Percentiles rank a stretch among this genome's conserved stretches.
Evolutionary conservation across 495 filamentous ascomycete species (phyloP).

Genomic region (Staphylotrichum tortipilum): DNA sequence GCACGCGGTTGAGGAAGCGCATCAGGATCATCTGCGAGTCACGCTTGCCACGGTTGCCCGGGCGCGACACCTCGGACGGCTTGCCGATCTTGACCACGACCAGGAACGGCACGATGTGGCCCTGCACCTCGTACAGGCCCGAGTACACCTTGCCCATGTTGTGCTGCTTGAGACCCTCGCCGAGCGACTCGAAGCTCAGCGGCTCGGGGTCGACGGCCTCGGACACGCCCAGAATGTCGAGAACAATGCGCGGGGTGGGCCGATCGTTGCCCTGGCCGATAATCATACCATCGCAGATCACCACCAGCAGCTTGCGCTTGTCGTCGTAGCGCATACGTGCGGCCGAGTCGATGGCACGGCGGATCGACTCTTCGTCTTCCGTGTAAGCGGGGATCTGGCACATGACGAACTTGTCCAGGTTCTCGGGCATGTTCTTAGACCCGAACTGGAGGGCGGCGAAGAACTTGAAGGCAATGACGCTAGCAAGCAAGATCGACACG

Average conservation of each 20-base stretch:
- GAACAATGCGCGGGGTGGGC: slow-evolving; percentile 88
- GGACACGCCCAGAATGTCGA: slow-evolving; percentile 92
- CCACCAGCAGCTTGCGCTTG: slow-evolving; percentile 89
- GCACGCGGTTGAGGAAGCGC: slow-evolving; percentile 96
- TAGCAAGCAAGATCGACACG: slow-evolving; percentile 72
- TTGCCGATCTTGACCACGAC: slow-evolving; percentile 97
- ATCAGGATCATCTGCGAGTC: slow-evolving; percentile 98
- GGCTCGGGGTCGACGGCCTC: slow-evolving; percentile 94
- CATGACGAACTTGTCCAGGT: slow-evolving; percentile 97
- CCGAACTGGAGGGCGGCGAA: slow-evolving; percentile 91
- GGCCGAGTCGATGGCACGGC: slow-evolving; percentile 92
- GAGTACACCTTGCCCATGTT: slow-evolving; percentile 99
- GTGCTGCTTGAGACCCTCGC: slow-evolving; percentile 93
- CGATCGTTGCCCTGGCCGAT: slow-evolving; percentile 96
- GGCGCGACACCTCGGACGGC: slow-evolving; percentile 90
- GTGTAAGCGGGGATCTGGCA: slow-evolving; percentile 97
- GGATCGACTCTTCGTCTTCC: slow-evolving; percentile 93
- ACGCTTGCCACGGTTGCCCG: slow-evolving; percentile 97
- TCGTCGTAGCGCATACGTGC: slow-evolving; percentile 96
- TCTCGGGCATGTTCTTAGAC: slow-evolving; percentile 82
- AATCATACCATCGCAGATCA: slow-evolving; percentile 99
- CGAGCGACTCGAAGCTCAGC: slow-evolving; percentile 91
- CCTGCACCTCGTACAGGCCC: slow-evolving; percentile 93
- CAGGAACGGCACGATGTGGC: slow-evolving; percentile 95
- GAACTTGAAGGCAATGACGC: slow-evolving; percentile 91